phyloP scores from a whole-genome alignment of 768 basidiomycete genomes.

The Neoboletus magnificus region DNA sequence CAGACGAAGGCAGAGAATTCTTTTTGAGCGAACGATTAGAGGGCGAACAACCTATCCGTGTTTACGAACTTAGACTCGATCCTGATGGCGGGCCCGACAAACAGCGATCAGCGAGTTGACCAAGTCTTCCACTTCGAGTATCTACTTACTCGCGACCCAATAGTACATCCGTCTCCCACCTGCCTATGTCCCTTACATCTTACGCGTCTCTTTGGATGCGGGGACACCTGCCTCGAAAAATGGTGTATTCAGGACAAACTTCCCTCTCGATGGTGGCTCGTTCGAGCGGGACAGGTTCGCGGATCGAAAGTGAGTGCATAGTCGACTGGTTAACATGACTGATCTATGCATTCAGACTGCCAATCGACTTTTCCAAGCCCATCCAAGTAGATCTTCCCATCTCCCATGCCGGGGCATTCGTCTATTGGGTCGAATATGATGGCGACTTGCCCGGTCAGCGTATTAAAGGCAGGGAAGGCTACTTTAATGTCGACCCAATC shows the following conservation, averaged over 20 bases:
- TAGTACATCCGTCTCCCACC: constrained; percentile 97
- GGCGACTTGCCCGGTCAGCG: constrained; percentile 54
- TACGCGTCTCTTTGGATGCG: constrained; percentile 88
- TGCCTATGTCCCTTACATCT: constrained; percentile 80
- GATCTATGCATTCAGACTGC: constrained; percentile 52
- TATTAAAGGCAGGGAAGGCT: constrained; percentile 81
- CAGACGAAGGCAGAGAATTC: constrained; percentile 89
- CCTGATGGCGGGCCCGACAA: constrained; percentile 88
- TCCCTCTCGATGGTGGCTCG: constrained; percentile 87
- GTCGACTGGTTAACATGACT: constrained; percentile 2
- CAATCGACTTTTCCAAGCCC: constrained; percentile 83
- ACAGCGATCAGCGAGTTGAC: constrained; percentile 67
- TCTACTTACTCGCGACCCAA: constrained; percentile 10
- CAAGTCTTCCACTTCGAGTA: neutral
- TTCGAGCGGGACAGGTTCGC: constrained; percentile 76
- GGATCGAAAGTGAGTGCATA: constrained; percentile 62
- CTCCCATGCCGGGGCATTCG: constrained; percentile 93
- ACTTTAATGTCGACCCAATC: constrained; percentile 95
- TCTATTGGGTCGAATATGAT: constrained; percentile 93
- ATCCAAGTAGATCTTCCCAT: constrained; percentile 95
- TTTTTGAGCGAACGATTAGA: constrained; percentile 56
- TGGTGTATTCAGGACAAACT: constrained; percentile 94
- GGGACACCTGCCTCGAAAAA: constrained; percentile 89
- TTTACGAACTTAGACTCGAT: constrained; percentile 85
- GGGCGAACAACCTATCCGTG: constrained; percentile 66